A percentile compares a stretch with the other conserved stretches of the same genome.
These are phyloP conservation scores for Bretziella fagacearum DNA, from an alignment of 2,329 filamentous ascomycete species.

Conservation along the genomic window DNA sequence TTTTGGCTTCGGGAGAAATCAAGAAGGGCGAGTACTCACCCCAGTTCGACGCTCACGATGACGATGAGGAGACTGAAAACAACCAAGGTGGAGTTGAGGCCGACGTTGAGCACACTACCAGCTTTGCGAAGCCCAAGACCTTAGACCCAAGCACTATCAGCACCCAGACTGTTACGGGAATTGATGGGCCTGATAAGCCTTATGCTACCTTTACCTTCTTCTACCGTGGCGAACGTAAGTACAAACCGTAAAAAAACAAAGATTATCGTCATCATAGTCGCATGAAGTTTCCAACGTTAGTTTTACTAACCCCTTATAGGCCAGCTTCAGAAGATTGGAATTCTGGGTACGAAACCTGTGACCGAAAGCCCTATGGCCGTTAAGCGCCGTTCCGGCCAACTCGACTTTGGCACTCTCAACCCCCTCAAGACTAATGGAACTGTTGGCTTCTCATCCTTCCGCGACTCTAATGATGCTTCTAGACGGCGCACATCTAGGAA, in stretches of 20 bases:
- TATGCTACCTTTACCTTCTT: constrained; percentile 97
- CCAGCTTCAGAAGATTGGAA: constrained; percentile 93
- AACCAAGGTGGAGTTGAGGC: constrained; percentile 32
- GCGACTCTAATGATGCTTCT: constrained; percentile 46
- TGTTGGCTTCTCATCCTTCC: constrained; percentile 77
- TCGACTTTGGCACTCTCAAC: constrained; percentile 71
- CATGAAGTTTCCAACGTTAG: too few species aligned
- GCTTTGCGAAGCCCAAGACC: constrained; percentile 91
- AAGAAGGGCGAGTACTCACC: constrained; percentile 97
- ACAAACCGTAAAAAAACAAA: too few species aligned
- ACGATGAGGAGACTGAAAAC: constrained; percentile 45
- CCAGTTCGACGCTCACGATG: constrained; percentile 92
- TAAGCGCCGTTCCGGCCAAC: constrained; percentile 68
- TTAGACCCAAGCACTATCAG: constrained; percentile 95
- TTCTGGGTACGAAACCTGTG: constrained; percentile 51
- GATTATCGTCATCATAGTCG: too few species aligned
- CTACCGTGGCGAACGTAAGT: constrained; percentile 85
- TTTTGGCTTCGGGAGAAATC: constrained; percentile 88
- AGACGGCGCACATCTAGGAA: constrained; percentile 39
- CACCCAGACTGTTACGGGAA: constrained; percentile 96
- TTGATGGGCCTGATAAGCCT: constrained; percentile 87
- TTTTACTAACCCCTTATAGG: constrained; percentile 32
- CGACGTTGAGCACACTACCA: constrained; percentile 91
- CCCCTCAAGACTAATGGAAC: constrained; percentile 76
- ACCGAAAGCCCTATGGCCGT: constrained; percentile 41